Evolutionary conservation across 1,284 basidiomycete species (phyloP).

Genomic region (Austroboletus rostrupii): DNA sequence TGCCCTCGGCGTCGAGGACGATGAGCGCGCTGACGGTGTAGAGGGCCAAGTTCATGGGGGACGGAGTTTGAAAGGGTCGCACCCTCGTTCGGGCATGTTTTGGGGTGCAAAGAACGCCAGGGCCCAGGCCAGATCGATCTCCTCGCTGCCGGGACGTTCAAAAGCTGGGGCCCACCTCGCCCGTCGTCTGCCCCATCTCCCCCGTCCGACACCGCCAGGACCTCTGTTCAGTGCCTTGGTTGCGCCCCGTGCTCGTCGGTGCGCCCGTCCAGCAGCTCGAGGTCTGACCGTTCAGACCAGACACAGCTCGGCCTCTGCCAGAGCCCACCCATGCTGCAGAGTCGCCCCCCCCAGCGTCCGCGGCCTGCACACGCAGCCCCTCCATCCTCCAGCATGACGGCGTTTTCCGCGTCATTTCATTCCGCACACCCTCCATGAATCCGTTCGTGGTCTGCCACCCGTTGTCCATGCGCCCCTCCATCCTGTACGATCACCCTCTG

Average conservation of each 20-base stretch:
- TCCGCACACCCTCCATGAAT: slow-evolving; percentile 25
- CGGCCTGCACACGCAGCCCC: slow-evolving; percentile 9
- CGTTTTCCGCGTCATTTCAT: slow-evolving; percentile 29
- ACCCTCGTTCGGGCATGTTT: slow-evolving; percentile 14
- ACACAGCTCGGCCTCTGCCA: not conserved
- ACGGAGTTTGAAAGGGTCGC: slow-evolving; percentile 22
- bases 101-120: slow-evolving; percentile 15
- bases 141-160: slow-evolving; percentile 4
- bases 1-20: slow-evolving; percentile 91
- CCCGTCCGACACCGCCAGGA: not conserved
- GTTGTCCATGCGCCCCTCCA: slow-evolving; percentile 20
- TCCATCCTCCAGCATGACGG: slow-evolving; percentile 21
- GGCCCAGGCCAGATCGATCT: slow-evolving; percentile 17
- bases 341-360: slow-evolving; percentile 5
- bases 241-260: not conserved
- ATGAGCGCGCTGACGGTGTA: slow-evolving; percentile 87
- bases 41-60: slow-evolving; percentile 68
- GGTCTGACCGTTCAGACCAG: too few species aligned
- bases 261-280: too few species aligned
- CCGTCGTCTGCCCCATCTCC: not conserved
- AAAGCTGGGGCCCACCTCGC: slow-evolving; percentile 2
- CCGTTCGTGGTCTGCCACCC: slow-evolving; percentile 30
- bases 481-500: slow-evolving; percentile 11
- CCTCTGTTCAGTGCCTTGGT: not conserved
- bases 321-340: slow-evolving; percentile 4